Evolutionary conservation across 2,329 filamentous ascomycete genomes (phyloP), one percentile per base, ranked within the genome.

Genomic region (Knufia petricola): DNA sequence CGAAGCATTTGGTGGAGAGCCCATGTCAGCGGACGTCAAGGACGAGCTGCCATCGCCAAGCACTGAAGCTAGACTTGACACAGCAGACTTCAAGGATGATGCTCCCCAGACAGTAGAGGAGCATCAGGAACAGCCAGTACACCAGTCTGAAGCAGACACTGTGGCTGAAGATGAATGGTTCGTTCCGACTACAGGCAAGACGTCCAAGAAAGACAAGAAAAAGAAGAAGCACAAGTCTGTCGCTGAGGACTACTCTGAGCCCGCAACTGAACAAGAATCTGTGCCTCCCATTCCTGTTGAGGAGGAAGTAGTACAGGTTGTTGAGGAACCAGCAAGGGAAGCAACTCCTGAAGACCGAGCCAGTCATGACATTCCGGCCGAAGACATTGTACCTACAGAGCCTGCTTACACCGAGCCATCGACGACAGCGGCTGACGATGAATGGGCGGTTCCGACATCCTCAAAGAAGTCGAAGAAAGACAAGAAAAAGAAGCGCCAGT

Each of bases 191-290:
- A n/a, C n/a, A n/a, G n/a, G n/a, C n/a, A n/a, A n/a, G n/a, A n/a
- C n/a, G n/a, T n/a, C n/a, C 34, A 46, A 40, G 34, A 58, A 60
- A 50, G 51, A 51, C 34, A 53, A 53, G 43, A 53, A 53, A 34
- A 51, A 51, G 8, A 44, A 44, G 28, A 44, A 32, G n/a, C 8
- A 15, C 31, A 3, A 3, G n/a, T 32, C 41, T 32, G 17, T 17
- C 3, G 24, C 17, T 32, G 41, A 32, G 41, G 28, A 31, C 26
- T 31, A 20, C 17, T 21, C 41, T 13, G 41, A 31, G 3, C 41
- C 41, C 7, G 4, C 23, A 19, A 28, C 44, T 12, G 44, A 39
- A 28, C 4, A 30, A 17, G 44, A 47, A 9, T 6, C 30, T 4
- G 17, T 21, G 9, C 30, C 19, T 19, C 12, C 31, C 8, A 36